Evolutionary conservation across 1,284 basidiomycete genomes (phyloP).

Genomic region (Neonothopanus nambi): DNA sequence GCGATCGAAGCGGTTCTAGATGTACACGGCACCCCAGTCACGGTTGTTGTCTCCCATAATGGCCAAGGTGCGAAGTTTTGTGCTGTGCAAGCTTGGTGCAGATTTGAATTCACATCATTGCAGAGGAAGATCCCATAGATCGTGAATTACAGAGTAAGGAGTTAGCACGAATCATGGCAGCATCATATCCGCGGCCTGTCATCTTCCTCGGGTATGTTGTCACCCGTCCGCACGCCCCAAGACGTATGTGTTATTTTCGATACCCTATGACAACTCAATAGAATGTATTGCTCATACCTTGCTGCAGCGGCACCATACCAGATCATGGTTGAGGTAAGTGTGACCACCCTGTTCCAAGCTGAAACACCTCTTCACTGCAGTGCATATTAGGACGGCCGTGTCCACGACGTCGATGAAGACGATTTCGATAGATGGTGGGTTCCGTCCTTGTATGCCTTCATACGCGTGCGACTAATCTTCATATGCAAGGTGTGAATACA

Average conservation of each 20-base stretch:
- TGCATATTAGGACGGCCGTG: conserved; percentile 49
- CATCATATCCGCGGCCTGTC: conserved; percentile 73
- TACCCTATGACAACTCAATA: not conserved
- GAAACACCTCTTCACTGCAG: not conserved
- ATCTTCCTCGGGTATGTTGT: conserved; percentile 90
- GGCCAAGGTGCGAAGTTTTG: conserved; percentile 68
- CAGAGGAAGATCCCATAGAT: conserved; percentile 87
- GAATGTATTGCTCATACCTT: conserved; percentile 9
- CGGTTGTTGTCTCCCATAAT: conserved; percentile 88
- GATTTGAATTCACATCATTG: conserved; percentile 7
- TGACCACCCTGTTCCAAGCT: not conserved
- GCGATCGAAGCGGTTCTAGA: conserved; percentile 90
- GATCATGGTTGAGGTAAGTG: conserved; percentile 57
- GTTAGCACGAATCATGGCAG: conserved; percentile 79
- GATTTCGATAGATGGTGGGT: conserved; percentile 73
- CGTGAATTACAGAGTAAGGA: conserved; percentile 86
- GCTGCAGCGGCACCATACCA: conserved; percentile 78
- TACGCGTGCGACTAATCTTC: not conserved
- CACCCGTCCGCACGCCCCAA: conserved; percentile 69
- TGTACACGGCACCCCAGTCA: conserved; percentile 78
- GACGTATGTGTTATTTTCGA: conserved; percentile 52
- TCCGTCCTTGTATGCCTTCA: not conserved
- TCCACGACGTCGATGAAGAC: conserved; percentile 75
- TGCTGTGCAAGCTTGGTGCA: not conserved
- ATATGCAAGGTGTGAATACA: conserved; percentile 79